phyloP scores from a whole-genome alignment of 2,329 filamentous ascomycete species.

The Ambrosiella beaveri region DNA sequence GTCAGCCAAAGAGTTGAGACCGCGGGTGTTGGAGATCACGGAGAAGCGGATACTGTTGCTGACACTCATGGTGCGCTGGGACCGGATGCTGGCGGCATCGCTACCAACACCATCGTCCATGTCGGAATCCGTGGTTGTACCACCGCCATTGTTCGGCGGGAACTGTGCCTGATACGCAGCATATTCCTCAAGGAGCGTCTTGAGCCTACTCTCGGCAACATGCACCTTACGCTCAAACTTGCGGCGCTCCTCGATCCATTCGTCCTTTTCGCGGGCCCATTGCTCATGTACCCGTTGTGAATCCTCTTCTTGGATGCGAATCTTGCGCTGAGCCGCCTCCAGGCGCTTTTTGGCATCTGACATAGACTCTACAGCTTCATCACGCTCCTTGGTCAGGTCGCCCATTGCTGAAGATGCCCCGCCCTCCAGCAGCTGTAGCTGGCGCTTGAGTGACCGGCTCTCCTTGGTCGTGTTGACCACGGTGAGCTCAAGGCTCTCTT shows the following conservation, averaged over 20 bases:
- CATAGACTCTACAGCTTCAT: constrained; percentile 59
- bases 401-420: constrained; percentile 73
- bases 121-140: constrained; percentile 34
- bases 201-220: constrained; percentile 74
- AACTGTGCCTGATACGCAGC: constrained; percentile 47
- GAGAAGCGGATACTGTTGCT: constrained; percentile 60
- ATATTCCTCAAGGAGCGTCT: constrained; percentile 71
- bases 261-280: constrained; percentile 70
- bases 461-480: constrained; percentile 54
- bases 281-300: constrained; percentile 58
- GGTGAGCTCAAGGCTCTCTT: constrained; percentile 49
- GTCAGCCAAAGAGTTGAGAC: constrained; percentile 64
- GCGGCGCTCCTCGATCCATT: constrained; percentile 70
- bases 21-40: constrained; percentile 39
- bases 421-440: constrained; percentile 72
- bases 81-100: constrained; percentile 52
- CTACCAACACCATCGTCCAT: constrained; percentile 47
- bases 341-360: constrained; percentile 60
- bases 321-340: constrained; percentile 60
- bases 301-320: constrained; percentile 67
- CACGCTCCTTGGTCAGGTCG: constrained; percentile 69
- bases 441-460: constrained; percentile 61
- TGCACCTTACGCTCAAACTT: constrained; percentile 72
- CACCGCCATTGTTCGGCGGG: constrained; percentile 19
- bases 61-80: constrained; percentile 45